These are phyloP conservation scores for Fusarium palustre DNA, from an alignment of 2,329 filamentous ascomycete species.

Conservation along the genomic window DNA sequence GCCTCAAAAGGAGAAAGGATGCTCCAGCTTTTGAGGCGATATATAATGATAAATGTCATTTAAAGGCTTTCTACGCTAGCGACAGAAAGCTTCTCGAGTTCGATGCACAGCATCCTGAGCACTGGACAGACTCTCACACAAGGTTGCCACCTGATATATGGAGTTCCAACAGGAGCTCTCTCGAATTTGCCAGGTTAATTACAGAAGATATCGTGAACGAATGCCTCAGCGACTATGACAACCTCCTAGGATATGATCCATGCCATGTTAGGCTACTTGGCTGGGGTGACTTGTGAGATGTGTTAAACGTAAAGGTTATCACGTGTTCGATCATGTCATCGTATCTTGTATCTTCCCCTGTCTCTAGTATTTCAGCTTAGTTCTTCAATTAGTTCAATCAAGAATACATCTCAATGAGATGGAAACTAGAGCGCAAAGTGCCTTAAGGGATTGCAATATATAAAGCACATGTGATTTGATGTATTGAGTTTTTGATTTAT, in stretches of 20 bases:
- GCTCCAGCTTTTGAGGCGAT: not conserved
- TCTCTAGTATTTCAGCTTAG: too few relatives aligned
- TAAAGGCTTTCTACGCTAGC: slow-evolving; percentile 8
- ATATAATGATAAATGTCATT: fast-evolving
- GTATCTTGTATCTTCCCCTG: too few relatives aligned
- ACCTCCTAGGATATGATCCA: not conserved
- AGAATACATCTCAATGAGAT: too few relatives aligned
- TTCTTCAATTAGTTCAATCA: too few relatives aligned
- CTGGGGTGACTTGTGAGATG: not conserved
- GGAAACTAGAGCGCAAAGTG: not conserved
- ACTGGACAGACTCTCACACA: not conserved
- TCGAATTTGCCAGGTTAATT: not conserved
- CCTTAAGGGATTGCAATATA: too few relatives aligned
- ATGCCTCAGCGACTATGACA: not conserved
- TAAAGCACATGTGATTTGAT: too few relatives aligned
- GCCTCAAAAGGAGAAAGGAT: slow-evolving; percentile 8
- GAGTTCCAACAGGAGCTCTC: not conserved
- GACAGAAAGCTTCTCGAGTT: slow-evolving; percentile 20
- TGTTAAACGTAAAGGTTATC: too few relatives aligned
- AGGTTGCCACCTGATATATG: not conserved
- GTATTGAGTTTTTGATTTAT: too few relatives aligned
- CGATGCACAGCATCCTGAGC: not conserved
- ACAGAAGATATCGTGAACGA: not conserved
- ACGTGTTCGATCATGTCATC: too few relatives aligned
- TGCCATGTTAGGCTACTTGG: not conserved